Evolutionary conservation across 1,284 basidiomycete species (phyloP), one percentile per base, ranked within the genome.

Genomic region (Marasmius sp.): DNA sequence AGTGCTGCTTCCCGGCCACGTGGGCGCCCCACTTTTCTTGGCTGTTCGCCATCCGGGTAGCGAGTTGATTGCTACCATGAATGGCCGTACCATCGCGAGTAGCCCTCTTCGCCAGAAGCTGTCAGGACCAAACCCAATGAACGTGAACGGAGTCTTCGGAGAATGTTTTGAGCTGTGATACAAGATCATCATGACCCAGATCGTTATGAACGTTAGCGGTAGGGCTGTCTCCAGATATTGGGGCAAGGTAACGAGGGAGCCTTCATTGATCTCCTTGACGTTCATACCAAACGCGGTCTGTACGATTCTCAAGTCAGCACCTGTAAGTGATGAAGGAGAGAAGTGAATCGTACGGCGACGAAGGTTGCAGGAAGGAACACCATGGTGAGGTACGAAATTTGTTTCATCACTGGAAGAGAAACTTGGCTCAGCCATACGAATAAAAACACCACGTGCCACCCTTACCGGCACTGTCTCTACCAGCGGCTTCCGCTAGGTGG

Each of bases 361-460:
- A 86, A 81, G 11, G 79, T 79, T 3, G 81, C 80, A 3, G 85
- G 85, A 8, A 86, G 72, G 68, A 85, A 86, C 27, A 83, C 67
- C 81, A 85, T 85, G 0, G 84, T 84, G 1, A 86, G 70, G 61
- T 85, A 86, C 0, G 82, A 75, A 20, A 76, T 74, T 58, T 84
- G 85, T 68, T 84, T 86, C 79, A 85, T 84, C 12, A 82, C 81
- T 70, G 58, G 14, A 52, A 54, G 18, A 52, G 18, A 52, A 22
- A 7, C 18, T 10, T 0, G 11, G 34, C 18, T 20, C 9, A 70
- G 52, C n/a, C 47, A n/a, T 49, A 47, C 10, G 52, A 38, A 9
- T 16, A 43, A 33, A 41, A 22, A 34, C 36, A 22, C 52, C 3
- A 45, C 37, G 22, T 45, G 18, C n/a, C 45, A 36, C 20, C 18